phyloP scores from a whole-genome alignment of 208 protist genomes.

The Trypanosoma theileri region DNA sequence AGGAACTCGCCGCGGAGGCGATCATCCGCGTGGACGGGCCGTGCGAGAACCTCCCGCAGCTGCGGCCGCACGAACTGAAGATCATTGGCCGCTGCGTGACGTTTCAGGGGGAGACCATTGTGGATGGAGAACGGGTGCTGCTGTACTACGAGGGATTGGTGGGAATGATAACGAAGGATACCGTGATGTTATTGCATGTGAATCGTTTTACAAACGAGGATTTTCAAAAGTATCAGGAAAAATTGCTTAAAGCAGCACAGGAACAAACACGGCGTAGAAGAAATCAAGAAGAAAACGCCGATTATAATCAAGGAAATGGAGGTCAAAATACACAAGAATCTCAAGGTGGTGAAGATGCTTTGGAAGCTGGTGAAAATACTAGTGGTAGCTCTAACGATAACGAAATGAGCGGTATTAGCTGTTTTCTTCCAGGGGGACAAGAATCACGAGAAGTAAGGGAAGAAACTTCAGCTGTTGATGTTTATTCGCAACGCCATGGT shows the following conservation, averaged over 20 bases:
- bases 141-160: conserved; percentile 79
- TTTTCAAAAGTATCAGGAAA: conserved; percentile 32
- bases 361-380: not conserved
- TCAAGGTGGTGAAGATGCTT: not conserved
- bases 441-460: not conserved
- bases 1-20: not conserved
- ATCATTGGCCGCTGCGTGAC: conserved; percentile 80
- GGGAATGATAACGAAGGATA: conserved; percentile 70
- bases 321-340: not conserved
- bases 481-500: not conserved
- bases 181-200: conserved; percentile 75
- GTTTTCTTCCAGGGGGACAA: not conserved
- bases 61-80: conserved; percentile 67
- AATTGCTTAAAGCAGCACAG: not conserved
- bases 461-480: not conserved
- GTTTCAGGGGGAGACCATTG: conserved; percentile 58
- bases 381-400: not conserved
- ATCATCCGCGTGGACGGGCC: conserved; percentile 55
- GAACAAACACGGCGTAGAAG: not conserved
- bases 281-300: not conserved
- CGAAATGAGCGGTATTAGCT: conserved; percentile 4
- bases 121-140: conserved; percentile 39
- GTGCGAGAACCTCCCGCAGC: conserved; percentile 57
- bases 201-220: conserved; percentile 70
- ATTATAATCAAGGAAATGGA: not conserved